phyloP scores from a whole-genome alignment of 192 early-diverging fungal species.

The Backusella psychrophila region DNA sequence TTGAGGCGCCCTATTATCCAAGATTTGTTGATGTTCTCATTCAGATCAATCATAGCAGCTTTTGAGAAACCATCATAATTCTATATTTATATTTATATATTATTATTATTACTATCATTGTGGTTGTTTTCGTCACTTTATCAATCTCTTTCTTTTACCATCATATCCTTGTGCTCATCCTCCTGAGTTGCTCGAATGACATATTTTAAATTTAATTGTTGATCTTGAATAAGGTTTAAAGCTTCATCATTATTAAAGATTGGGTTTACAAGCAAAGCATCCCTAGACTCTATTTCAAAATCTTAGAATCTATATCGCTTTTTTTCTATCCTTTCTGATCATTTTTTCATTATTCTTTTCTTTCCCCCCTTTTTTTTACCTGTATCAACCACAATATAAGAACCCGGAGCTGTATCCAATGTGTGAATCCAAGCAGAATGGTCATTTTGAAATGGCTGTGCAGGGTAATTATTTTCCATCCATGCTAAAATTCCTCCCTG shows the following conservation, averaged over 20 bases:
- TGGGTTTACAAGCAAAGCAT: background rate
- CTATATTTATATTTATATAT: background rate
- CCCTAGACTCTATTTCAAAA: background rate
- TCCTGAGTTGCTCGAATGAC: background rate
- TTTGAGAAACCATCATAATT: background rate
- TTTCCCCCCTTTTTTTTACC: background rate
- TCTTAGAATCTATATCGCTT: background rate
- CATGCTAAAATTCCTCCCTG: conserved; percentile 14
- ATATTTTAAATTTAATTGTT: conserved; percentile 7
- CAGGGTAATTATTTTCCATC: background rate
- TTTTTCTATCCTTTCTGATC: background rate
- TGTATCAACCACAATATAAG: background rate
- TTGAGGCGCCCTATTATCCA: background rate
- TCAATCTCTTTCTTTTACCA: background rate
- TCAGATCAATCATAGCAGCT: background rate
- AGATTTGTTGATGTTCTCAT: background rate
- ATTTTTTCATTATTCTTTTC: background rate
- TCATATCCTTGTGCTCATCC: background rate
- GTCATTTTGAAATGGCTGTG: background rate
- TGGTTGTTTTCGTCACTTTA: background rate
- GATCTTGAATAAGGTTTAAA: background rate
- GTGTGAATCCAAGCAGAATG: conserved; percentile 12
- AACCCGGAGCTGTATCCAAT: background rate
- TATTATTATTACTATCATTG: background rate
- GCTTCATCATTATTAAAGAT: background rate